These are phyloP conservation scores for Trypanosoma melophagium DNA, from an alignment of 208 protist genomes.

Conservation along the genomic window DNA sequence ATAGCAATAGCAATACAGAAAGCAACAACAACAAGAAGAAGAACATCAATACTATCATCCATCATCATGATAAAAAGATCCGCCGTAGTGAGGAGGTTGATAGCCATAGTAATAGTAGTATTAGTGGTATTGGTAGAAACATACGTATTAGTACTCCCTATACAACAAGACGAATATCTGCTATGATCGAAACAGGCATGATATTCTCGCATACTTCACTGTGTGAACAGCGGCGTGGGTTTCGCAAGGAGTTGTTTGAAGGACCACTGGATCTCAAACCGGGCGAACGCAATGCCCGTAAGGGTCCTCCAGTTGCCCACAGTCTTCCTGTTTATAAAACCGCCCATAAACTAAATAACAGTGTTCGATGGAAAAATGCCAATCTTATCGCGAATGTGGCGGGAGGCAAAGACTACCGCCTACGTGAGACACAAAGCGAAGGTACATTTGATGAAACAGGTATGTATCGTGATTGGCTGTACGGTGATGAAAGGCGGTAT, in stretches of 20 bases:
- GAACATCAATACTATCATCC: too few relatives aligned
- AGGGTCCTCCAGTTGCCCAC: constrained; percentile 83
- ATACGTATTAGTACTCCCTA: too few relatives aligned
- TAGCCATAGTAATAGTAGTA: neutral
- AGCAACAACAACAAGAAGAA: too few relatives aligned
- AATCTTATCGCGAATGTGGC: constrained; percentile 84
- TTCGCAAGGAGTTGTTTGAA: constrained; percentile 86
- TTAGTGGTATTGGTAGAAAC: neutral
- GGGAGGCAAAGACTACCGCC: constrained; percentile 79
- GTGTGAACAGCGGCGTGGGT: constrained; percentile 31
- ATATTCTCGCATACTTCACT: too few relatives aligned
- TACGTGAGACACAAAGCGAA: constrained; percentile 82
- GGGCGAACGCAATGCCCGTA: constrained; percentile 63
- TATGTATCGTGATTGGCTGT: constrained; percentile 91
- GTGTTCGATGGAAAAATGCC: constrained; percentile 83
- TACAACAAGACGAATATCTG: too few relatives aligned
- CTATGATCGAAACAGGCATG: too few relatives aligned
- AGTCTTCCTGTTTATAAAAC: constrained; percentile 88
- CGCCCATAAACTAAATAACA: constrained; percentile 79
- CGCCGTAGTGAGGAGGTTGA: too few relatives aligned
- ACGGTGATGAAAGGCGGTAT: constrained; percentile 84
- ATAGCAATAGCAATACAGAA: too few relatives aligned
- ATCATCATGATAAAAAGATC: too few relatives aligned
- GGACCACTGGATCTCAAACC: constrained; percentile 79
- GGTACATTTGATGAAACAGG: constrained; percentile 81